Evolutionary conservation across 352 stramenopile species (phyloP), one percentile per base, ranked within the genome.

Genomic region (Phytophthora chlamydospora): DNA sequence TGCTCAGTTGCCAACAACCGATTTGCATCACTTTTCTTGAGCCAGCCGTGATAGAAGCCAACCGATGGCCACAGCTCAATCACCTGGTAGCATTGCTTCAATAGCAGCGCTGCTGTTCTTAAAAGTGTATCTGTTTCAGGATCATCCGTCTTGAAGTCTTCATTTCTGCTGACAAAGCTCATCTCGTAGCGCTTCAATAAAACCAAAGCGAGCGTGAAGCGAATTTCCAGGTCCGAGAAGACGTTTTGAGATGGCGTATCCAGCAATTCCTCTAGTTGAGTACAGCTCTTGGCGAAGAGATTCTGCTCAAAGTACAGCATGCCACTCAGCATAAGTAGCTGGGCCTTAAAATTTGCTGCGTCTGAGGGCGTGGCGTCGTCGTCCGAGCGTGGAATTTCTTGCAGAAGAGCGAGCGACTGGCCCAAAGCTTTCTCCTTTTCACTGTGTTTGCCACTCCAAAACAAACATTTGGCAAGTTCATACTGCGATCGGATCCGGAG

Each of bases 61-160:
- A 89, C 76, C 11, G 55, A 62, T 1, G 73, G 70, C 75, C 68
- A 80, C 19, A 89, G 24, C 29, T 89, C 81, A n/a, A 90, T 62
- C 10, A 58, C 36, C 31, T 76, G 77, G 38, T 76, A 87, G 45
- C 75, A 88, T 6, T 53, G 41, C 41, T 75, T 71, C 10, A 90
- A 35, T 36, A 73, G 19, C 17, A 50, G 27, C n/a, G 58, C 45
- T 9, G 67, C 55, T 38, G 38, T 67, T 44, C 38, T 58, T 32
- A 71, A n/a, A 5, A 54, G 57, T 5, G 51, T 46, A 17, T 40
- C 55, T 14, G 24, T 45, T 58, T 71, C 54, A 17, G 58, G 31
- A 5, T 45, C 44, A 6, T 43, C 44, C 31, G 45, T 19, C 24
- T 38, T 49, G 16, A 16, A 16, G 43, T 8, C 5, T 33, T 16